These are phyloP conservation scores for Boletus semigastroideus DNA, from an alignment of 1,284 basidiomycete species.

Conservation along the genomic window DNA sequence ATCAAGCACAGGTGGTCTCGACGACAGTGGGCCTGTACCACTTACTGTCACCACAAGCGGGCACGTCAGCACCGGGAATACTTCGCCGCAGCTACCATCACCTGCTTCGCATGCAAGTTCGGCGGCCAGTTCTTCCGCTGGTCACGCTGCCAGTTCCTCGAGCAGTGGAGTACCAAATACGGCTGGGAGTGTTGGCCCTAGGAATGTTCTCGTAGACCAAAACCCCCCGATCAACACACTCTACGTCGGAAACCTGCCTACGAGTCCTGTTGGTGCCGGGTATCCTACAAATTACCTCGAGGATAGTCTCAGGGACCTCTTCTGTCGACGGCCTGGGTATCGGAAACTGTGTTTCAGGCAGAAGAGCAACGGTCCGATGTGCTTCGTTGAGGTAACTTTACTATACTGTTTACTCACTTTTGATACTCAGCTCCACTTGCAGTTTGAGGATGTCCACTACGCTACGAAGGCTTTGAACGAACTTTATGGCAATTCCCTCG, in stretches of 20 bases:
- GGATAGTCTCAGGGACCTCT: conserved; percentile 80
- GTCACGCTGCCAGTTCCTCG: conserved; percentile 36
- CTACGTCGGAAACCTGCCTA: conserved; percentile 92
- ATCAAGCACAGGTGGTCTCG: conserved; percentile 28
- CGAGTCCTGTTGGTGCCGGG: conserved; percentile 53
- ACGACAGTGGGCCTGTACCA: conserved; percentile 26
- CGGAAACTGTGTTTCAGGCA: conserved; percentile 92
- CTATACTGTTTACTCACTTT: not conserved
- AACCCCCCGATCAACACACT: conserved; percentile 94
- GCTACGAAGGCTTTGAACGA: conserved; percentile 87
- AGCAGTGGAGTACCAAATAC: conserved; percentile 24
- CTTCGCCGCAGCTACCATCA: conserved; percentile 51
- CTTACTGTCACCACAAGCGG: conserved; percentile 53
- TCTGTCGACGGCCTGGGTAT: conserved; percentile 79
- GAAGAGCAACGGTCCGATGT: conserved; percentile 97
- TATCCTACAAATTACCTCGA: conserved; percentile 81
- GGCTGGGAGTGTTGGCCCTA: conserved; percentile 32
- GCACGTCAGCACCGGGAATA: conserved; percentile 35
- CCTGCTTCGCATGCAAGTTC: conserved; percentile 46
- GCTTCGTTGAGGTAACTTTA: conserved; percentile 82
- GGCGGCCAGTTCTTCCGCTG: conserved; percentile 26
- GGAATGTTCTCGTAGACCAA: conserved; percentile 75
- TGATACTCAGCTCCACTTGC: conserved; percentile 19
- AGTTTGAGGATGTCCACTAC: conserved; percentile 89
- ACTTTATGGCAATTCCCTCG: conserved; percentile 88